Percentiles rank a stretch among this genome's conserved stretches.
Evolutionary conservation across 768 basidiomycete species (phyloP).

Genomic region (Trametes sanguinea): DNA sequence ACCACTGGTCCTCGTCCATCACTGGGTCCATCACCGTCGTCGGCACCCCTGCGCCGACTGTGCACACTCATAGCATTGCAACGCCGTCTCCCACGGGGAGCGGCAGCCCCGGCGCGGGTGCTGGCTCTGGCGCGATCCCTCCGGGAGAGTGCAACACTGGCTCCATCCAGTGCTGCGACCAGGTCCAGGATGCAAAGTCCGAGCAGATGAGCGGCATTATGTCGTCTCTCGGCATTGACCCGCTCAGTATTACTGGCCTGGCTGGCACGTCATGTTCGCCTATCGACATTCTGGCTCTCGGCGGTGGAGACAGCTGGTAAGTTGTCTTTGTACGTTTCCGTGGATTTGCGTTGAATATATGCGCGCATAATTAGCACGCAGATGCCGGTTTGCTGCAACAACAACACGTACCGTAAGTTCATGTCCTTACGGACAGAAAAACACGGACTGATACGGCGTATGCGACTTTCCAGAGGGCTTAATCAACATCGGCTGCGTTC

Average conservation of each 20-base stretch:
- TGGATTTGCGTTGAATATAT: background rate
- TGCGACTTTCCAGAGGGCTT: slow-evolving; percentile 24
- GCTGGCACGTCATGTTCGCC: slow-evolving; percentile 26
- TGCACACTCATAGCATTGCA: background rate
- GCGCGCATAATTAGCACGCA: slow-evolving; percentile 13
- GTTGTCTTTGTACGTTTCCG: background rate
- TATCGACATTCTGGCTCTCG: slow-evolving; percentile 22
- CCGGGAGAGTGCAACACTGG: slow-evolving; percentile 34
- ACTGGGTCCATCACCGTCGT: background rate
- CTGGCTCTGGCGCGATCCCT: slow-evolving; percentile 2
- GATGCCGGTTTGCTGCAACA: slow-evolving; percentile 31
- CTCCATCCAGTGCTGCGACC: slow-evolving; percentile 35
- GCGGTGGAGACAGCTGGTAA: slow-evolving; percentile 25
- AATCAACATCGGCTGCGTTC: slow-evolving; percentile 31
- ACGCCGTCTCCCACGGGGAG: background rate
- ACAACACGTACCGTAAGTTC: slow-evolving; percentile 30
- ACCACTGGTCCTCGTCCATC: background rate
- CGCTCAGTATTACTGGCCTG: slow-evolving; percentile 12
- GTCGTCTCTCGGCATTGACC: slow-evolving; percentile 21
- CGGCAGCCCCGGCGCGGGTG: slow-evolving; percentile 1
- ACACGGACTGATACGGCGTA: background rate
- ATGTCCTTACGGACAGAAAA: too few species aligned
- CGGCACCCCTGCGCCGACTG: background rate
- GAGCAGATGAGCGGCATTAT: slow-evolving; percentile 19
- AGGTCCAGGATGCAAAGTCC: slow-evolving; percentile 25